These are phyloP conservation scores for Aphanomyces euteiches DNA, from an alignment of 352 stramenopile species.

Conservation along the genomic window DNA sequence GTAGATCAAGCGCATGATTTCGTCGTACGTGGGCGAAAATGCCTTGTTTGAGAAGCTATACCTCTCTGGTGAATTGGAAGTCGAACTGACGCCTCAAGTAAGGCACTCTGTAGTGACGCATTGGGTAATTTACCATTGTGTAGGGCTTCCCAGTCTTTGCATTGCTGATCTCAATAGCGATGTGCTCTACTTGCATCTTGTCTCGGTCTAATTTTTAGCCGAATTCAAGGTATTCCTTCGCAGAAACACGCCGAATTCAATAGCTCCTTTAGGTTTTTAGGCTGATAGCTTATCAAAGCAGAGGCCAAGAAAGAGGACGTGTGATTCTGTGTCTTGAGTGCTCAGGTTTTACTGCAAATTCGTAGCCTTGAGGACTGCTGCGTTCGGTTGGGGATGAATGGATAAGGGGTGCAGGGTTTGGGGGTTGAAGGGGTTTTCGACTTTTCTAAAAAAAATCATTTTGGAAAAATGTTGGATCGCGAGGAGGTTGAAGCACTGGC, in stretches of 20 bases:
- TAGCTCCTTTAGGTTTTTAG: too few species aligned
- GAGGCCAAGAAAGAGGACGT: too few species aligned
- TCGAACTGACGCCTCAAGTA: conserved; percentile 95
- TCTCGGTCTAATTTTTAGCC: too few species aligned
- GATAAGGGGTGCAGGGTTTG: neutral
- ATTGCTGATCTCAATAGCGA: neutral
- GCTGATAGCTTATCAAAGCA: too few species aligned
- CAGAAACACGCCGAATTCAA: too few species aligned
- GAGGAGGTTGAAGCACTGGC: neutral
- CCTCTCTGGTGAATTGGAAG: conserved; percentile 88
- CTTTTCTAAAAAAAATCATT: neutral
- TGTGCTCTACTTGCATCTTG: too few species aligned
- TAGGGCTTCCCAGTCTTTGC: conserved; percentile 41
- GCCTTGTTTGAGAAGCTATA: conserved; percentile 92
- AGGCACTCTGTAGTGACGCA: neutral
- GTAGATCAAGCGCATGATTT: conserved; percentile 95
- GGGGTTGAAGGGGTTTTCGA: neutral
- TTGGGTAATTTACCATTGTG: neutral
- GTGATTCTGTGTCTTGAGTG: too few species aligned
- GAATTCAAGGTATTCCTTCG: too few species aligned
- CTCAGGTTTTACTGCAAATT: too few species aligned
- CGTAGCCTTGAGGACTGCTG: too few species aligned
- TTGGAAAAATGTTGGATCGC: conserved; percentile 15
- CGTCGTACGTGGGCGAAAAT: conserved; percentile 96
- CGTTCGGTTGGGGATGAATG: too few species aligned